Evolutionary conservation across 1,139 yeast species (phyloP).

Genomic region (Oligophagozyma castellii): DNA sequence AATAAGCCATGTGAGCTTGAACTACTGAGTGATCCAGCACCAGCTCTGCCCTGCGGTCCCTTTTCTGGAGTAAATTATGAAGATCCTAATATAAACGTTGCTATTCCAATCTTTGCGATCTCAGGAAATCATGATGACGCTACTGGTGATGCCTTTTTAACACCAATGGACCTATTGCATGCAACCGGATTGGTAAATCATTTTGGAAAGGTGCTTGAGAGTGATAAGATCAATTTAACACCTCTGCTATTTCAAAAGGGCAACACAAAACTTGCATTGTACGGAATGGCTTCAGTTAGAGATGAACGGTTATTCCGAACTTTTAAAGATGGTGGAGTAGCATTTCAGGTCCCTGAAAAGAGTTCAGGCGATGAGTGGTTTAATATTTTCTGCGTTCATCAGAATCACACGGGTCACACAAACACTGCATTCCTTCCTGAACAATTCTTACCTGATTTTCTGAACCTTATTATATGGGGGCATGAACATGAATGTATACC

Average conservation of each 20-base stretch:
- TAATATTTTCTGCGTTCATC: conserved; percentile 82
- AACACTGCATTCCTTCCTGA: conserved; percentile 79
- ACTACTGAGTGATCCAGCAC: conserved; percentile 63
- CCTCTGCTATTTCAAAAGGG: conserved; percentile 83
- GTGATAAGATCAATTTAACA: conserved; percentile 58
- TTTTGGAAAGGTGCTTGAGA: conserved; percentile 72
- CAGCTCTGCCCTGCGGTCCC: conserved; percentile 36
- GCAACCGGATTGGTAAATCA: conserved; percentile 79
- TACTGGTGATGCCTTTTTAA: conserved; percentile 74
- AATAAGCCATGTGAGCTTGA: conserved; percentile 82
- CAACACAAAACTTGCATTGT: conserved; percentile 62
- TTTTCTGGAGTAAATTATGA: conserved; percentile 70
- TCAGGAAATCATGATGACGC: conserved; percentile 97
- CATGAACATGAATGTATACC: conserved; percentile 95
- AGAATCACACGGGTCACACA: conserved; percentile 72
- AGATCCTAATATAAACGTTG: conserved; percentile 77
- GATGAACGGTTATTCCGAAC: conserved; percentile 81
- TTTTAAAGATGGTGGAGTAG: conserved; percentile 68
- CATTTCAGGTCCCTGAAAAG: conserved; percentile 57
- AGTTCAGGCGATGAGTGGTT: conserved; percentile 53
- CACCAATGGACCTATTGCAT: conserved; percentile 76
- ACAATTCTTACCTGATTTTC: conserved; percentile 61
- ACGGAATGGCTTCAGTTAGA: conserved; percentile 78
- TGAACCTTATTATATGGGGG: conserved; percentile 87
- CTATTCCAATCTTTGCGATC: conserved; percentile 88